Base-by-base conservation (phyloP, 805 yeast genomes). In the Sugiyamaella smithiae region DNA sequence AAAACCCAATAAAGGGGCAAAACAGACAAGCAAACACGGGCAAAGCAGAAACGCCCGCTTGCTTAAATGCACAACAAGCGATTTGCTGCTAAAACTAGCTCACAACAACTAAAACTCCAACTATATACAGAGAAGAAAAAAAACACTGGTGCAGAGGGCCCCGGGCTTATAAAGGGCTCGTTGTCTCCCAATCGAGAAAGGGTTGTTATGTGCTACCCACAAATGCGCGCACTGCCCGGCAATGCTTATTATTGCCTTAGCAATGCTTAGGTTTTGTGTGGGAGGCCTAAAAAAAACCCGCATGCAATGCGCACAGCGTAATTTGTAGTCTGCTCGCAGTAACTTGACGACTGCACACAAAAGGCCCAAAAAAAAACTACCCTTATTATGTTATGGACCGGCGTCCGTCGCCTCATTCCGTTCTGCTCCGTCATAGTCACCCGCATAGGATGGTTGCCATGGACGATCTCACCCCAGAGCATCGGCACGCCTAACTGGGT, bases 21-120 rank as follows among this genome's bases (percentile, higher is more conserved):
- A 20, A 20, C 24, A 36, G 16, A 36, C 16, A 36, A 17, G 17
- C n/a, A 17, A 36, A 36, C 9, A n/a, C 22, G 24, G n/a, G 40
- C 22, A 17, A 36, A 36, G 40, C 22, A 36, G 24, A 16, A 38
- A 20, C 33, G 33, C 33, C 33, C 33, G 33, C 33, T 29, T 16
- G 33, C 33, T 29, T 16, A n/a, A 16, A 29, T 29, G 33, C 33
- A 29, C 33, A 16, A 29, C 4, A 29, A 29, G 33, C 33, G 16
- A n/a, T 29, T 6, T 29, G 33, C 7, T 16, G 16, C 12, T 3
- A 29, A 29, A 29, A 29, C 12, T n/a, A 16, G 16, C 33, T 4
- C 8, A 16, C 19, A 25, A 17, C 44, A 26, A 26, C 17, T 9
- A 26, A 24, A 22, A n/a, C n/a, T n/a, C n/a, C n/a, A n/a, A n/a